Evolutionary conservation across 352 stramenopile species (phyloP).

Genomic region (Pythium aristosporum): DNA sequence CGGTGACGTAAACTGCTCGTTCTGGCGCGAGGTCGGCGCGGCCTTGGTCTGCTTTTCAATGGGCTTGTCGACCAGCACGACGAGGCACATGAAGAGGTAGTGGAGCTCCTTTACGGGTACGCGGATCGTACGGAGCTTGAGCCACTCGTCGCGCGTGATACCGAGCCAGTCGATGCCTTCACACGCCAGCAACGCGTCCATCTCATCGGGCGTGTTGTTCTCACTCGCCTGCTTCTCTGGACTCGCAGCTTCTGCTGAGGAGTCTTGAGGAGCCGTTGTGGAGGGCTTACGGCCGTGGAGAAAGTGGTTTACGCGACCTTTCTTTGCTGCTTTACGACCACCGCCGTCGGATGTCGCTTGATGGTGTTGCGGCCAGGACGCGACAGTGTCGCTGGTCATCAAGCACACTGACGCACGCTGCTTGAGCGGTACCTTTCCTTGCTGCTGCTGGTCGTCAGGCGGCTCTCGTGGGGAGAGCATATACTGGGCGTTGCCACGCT

Average conservation of each 20-base stretch:
- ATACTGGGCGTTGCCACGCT: constrained; percentile 10
- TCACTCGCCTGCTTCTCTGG: constrained; percentile 2
- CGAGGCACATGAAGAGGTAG: constrained; percentile 76
- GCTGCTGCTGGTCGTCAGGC: constrained; percentile 22
- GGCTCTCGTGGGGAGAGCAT: constrained; percentile 19
- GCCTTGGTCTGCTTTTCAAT: constrained; percentile 36
- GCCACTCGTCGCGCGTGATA: constrained; percentile 67
- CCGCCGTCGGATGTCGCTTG: constrained; percentile 54
- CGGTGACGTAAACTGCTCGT: constrained; percentile 52
- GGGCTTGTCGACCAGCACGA: constrained; percentile 61
- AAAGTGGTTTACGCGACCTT: constrained; percentile 73
- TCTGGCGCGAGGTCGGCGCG: constrained; percentile 39
- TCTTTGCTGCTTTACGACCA: constrained; percentile 46
- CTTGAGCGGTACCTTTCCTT: constrained; percentile 22
- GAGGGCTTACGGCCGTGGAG: constrained; percentile 28
- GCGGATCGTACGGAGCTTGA: constrained; percentile 60
- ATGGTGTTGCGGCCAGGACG: constrained; percentile 58
- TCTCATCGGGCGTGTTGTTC: constrained; percentile 1
- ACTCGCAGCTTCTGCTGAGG: neutral
- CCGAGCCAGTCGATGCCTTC: constrained; percentile 57
- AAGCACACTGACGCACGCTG: constrained; percentile 35
- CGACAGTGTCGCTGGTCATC: constrained; percentile 58
- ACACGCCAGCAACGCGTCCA: constrained; percentile 19
- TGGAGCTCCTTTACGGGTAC: constrained; percentile 70
- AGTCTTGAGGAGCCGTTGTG: neutral